Base-by-base conservation (phyloP, 2,329 filamentous ascomycete genomes). In the Fusarium sp. region DNA sequence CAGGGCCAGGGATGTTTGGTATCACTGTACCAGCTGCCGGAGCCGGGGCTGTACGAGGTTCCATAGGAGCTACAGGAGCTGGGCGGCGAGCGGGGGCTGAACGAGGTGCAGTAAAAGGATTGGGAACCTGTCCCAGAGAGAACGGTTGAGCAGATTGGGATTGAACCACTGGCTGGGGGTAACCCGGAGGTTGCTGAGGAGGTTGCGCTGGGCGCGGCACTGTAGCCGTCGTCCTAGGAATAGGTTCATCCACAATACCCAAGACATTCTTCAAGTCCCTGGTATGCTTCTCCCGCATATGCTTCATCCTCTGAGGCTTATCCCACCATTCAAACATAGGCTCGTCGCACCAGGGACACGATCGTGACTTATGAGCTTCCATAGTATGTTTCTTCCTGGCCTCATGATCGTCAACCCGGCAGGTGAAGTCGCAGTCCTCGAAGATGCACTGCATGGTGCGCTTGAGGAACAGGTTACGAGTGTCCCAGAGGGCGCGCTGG, bases 391-490 rank as follows among this genome's bases (percentile, higher is more conserved):
- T 60, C 18, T 79, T 72, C n/a, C 85, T 77, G 5, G 68, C 73
- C 5, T 72, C 68, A 3, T 68, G 46, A 7, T 84, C 75, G 20
- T 74, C 68, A 7, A 77, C 70, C 7, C 77, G 72, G 63, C 81
- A 84, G 18, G 72, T 75, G n/a, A 78, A 79, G 1, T 74, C 50
- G 60, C 85, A 87, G 31, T 74, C 77, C 6, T 71, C 39, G 46
- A 82, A 84, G 0, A 82, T 82, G 46, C 84, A 87, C n/a, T 73
- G 75, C 27, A 76, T 67, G 3, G 72, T 76, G 14, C 84, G 80
- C 1, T 72, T 73, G 54, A 75, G n/a, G 14, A 59, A 22, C 9
- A 70, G 35, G 31, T 73, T 68, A 2, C 75, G 71, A 9, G 62
- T 18, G 1, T 54, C 11, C 45, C 54, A 62, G 22, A 65, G 33